Base-by-base conservation (phyloP, 2,329 filamentous ascomycete species). In the Ilyonectria sp. region DNA sequence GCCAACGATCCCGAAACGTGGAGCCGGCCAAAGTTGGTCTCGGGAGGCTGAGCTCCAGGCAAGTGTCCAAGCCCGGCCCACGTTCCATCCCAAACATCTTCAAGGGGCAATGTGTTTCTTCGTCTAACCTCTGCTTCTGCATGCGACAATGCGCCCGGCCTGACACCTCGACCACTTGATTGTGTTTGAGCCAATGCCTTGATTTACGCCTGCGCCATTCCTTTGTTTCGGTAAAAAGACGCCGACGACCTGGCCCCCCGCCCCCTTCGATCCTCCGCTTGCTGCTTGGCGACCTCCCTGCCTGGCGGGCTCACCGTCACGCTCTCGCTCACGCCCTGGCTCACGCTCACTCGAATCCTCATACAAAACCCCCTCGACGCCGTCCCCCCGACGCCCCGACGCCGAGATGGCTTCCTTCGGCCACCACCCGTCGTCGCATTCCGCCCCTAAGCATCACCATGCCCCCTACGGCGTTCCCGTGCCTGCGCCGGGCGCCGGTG, bases 391-490 rank as follows among this genome's bases (percentile, higher is more conserved):
- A 60, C 26, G 49, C 26, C 61, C 44, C 59, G 50, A 65, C 56
- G 54, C 60, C 67, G 66, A 70, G 35, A 82, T 82, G 81, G 77
- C 81, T 70, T 82, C 81, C 15, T 73, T 80, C 73, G 76, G 78
- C n/a, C 77, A 80, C 10, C 79, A 80, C 35, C 72, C 77, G 66
- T 71, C 74, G 21, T 71, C 75, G 53, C 77, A 77, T 23, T 69
- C 73, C 35, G 72, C 69, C 35, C 68, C 71, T 13, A 73, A 73
- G 31, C 81, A 79, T 59, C 83, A 85, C 64, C 81, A 83, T 61
- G 79, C 80, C 53, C 79, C 81, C 63, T 86, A 87, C 77, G 83
- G 81, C 67, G 79, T 82, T 57, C 80, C 83, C 58, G 76, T 82
- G 57, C 79, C 83, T 68, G 79, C 82, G 40, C 75, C 80, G 47